A percentile compares a stretch with the other conserved stretches of the same genome.
Evolutionary conservation across 345 rosid species (phyloP).

Genomic region (Hypericum perforatum): DNA sequence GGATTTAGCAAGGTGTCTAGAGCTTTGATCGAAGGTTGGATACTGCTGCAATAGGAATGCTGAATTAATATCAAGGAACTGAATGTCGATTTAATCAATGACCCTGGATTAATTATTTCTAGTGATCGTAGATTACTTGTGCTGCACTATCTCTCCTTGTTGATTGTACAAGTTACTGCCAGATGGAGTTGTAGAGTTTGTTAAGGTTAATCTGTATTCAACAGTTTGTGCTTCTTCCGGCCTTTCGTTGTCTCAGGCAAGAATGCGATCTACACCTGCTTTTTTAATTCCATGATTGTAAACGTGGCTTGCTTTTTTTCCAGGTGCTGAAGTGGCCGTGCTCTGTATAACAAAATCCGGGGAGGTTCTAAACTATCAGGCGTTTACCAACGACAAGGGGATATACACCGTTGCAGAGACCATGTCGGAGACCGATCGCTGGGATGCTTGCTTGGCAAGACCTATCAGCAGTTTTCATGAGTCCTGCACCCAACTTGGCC

Average conservation of each 20-base stretch:
- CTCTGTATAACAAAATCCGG: conserved; percentile 92
- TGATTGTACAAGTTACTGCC: too few species aligned
- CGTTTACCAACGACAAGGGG: conserved; percentile 78
- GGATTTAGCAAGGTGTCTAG: too few species aligned
- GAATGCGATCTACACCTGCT: neutral
- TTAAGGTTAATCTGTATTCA: too few species aligned
- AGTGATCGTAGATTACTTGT: too few species aligned
- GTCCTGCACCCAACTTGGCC: conserved; percentile 54
- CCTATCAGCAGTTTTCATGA: conserved; percentile 86
- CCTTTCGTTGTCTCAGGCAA: neutral
- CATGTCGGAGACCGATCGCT: conserved; percentile 90
- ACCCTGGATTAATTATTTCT: too few species aligned
- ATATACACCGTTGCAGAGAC: conserved; percentile 83
- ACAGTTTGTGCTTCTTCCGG: too few species aligned
- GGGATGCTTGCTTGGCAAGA: conserved; percentile 89
- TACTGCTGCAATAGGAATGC: too few species aligned
- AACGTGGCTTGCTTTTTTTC: conserved; percentile 5
- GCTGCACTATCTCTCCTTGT: too few species aligned
- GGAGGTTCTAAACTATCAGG: conserved; percentile 88
- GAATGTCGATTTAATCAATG: too few species aligned
- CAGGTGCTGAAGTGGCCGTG: conserved; percentile 97
- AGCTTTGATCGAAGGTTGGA: too few species aligned
- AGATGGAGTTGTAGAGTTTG: too few species aligned
- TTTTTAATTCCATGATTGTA: neutral
- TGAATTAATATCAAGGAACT: too few species aligned